phyloP scores from a whole-genome alignment of 768 basidiomycete genomes.

The Collybia nuda region DNA sequence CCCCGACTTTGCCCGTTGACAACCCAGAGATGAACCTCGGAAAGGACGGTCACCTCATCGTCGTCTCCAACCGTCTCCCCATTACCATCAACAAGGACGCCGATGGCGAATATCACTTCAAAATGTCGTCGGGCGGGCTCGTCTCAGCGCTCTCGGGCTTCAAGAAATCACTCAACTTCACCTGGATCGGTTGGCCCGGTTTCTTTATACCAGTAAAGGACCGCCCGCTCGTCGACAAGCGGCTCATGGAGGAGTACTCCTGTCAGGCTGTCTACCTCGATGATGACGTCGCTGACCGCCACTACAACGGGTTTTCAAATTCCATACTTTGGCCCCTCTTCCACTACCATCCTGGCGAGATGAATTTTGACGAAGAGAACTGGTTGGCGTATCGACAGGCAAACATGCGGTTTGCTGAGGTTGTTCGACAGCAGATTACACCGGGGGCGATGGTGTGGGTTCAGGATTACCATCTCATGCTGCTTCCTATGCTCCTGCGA shows the following conservation, averaged over 20 bases:
- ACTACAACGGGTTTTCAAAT: conserved; percentile 99
- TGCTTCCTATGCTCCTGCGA: conserved; percentile 93
- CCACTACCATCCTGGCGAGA: conserved; percentile 99
- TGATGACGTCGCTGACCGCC: conserved; percentile 96
- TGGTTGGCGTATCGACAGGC: conserved; percentile 98
- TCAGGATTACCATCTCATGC: conserved; percentile 97
- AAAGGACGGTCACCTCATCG: conserved; percentile 76
- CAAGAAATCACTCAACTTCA: conserved; percentile 98
- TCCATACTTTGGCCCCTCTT: conserved; percentile 99
- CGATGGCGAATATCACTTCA: conserved; percentile 92
- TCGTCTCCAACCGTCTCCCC: conserved; percentile 94
- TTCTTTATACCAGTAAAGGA: conserved; percentile 94
- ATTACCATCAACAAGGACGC: conserved; percentile 95
- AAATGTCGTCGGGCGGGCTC: conserved; percentile 98
- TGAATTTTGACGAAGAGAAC: conserved; percentile 99
- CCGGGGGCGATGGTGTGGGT: conserved; percentile 98
- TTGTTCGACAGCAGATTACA: conserved; percentile 72
- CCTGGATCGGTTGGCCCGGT: conserved; percentile 96
- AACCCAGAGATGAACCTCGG: conserved; percentile 43
- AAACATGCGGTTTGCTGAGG: conserved; percentile 93
- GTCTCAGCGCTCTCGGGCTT: conserved; percentile 96
- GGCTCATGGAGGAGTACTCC: conserved; percentile 91
- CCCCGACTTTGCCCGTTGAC: conserved; percentile 24
- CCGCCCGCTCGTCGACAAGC: conserved; percentile 85
- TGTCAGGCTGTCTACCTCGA: conserved; percentile 98